These are phyloP conservation scores for Aquilaria malaccensis DNA, from an alignment of 345 rosid genomes.

Conservation along the genomic window DNA sequence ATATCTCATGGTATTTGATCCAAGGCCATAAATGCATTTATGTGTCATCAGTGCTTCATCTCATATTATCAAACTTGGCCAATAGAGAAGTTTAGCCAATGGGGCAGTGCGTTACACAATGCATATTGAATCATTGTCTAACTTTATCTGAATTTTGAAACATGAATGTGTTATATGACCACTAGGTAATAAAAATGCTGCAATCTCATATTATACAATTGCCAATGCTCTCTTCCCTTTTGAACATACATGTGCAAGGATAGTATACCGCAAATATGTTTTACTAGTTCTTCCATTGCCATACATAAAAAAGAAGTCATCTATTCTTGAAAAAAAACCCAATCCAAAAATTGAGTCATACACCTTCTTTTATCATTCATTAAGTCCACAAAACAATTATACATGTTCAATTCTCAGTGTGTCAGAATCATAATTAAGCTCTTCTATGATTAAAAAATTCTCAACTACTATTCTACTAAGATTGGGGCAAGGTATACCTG, in stretches of 20 bases:
- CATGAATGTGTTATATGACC: not conserved
- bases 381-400: not conserved
- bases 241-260: too few species aligned
- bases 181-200: not conserved
- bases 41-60: slow-evolving; percentile 8
- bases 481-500: not conserved
- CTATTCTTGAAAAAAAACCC: not conserved
- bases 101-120: not conserved
- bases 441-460: not conserved
- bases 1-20: not conserved
- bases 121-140: not conserved
- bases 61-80: slow-evolving; percentile 1
- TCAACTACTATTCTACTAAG: not conserved
- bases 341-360: not conserved
- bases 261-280: not conserved
- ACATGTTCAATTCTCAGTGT: not conserved
- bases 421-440: not conserved
- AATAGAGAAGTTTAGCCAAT: not conserved
- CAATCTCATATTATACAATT: not conserved
- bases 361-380: not conserved
- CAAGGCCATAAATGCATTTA: not conserved
- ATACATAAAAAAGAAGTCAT: not conserved
- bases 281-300: not conserved
- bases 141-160: not conserved
- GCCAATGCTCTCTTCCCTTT: not conserved